Evolutionary conservation across 306 rosid genomes (phyloP), one percentile per base, ranked within the genome.

Genomic region (Purshia tridentata): DNA sequence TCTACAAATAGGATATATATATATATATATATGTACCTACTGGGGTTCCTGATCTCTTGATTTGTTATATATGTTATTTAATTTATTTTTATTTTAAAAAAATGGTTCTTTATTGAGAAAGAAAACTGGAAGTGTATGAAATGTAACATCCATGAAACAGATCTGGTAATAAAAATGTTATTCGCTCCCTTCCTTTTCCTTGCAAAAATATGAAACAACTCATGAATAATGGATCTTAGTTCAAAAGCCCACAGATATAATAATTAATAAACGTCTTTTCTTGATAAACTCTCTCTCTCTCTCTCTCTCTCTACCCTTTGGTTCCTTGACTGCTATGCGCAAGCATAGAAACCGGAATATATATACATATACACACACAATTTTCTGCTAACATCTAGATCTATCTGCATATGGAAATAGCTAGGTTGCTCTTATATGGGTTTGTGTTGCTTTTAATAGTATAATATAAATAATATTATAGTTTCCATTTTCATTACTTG

Each of bases 1-100:
- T 93, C 98, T 83, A 86, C 65, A 85, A 87, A 84, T 83, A 82
- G 87, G 79, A 65, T 77, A 72, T n/a, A n/a, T n/a, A n/a, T n/a
- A n/a, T n/a, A n/a, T n/a, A n/a, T n/a, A n/a, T n/a, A n/a, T n/a
- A n/a, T n/a, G n/a, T n/a, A n/a, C n/a, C n/a, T 29, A 48, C 77
- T 65, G 63, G 55, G n/a, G n/a, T 48, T 57, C 5, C 62, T 72
- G 15, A 20, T 9, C 52, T 49, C 35, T 15, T 15, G 46, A 18
- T 51, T 76, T 60, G 77, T 16, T 75, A 15, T 3, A 2, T 45
- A 37, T 55, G n/a, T 63, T 78, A 67, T 76, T 74, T 4, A 65
- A 42, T 61, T 53, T 29, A 58, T 48, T 53, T 60, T 76, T 82
- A 1, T 42, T 41, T 10, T 35, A 41, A 44, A 52, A 29, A 29